Base-by-base conservation (phyloP, 495 filamentous ascomycete genomes). In the Aspergillus egyptiacus region DNA sequence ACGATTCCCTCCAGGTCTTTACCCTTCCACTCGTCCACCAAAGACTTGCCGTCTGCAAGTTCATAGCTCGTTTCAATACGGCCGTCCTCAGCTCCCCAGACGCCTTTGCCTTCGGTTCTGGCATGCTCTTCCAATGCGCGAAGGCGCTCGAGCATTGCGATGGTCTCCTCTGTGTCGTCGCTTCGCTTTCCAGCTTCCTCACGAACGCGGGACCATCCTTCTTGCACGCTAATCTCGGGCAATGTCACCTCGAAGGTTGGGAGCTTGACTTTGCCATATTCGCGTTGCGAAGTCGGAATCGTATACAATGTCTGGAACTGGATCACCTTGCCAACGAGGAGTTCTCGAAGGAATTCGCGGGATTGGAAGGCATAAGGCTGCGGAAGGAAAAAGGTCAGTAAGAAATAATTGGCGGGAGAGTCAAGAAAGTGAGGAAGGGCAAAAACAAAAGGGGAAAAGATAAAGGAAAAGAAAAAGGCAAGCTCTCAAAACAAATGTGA, bases 191-290 rank as follows among this genome's bases (percentile, higher is more conserved):
- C 89, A 19, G 90, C 87, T 69, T 97, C 93, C 48, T 99, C 91
- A 40, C 94, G 79, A 30, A 99, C 72, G 61, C 89, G 94, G 47
- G 86, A 73, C 87, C 88, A 95, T 41, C 94, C 94, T 55, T 91
- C 85, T 48, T 85, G 77, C 34, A 96, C 83, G 42, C 82, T 72
- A 30, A 84, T 78, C 22, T 96, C 91, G 15, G 91, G 88, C 31
- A 97, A 66, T 37, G 78, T 69, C 28, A 83, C 83, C 10, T 87
- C 85, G 47, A 82, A 83, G n/a, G 60, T 69, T 42, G 83, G 79
- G 25, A 96, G 73, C 18, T 70, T 75, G 43, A 91, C 79, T 49
- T 76, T 76, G 39, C 93, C 94, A 64, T 95, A 97, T 59, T 97
- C 93, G 34, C 89, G 82, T 47, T 86, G 87, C 42, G 70, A 73